A percentile compares a stretch with the other conserved stretches of the same genome.
These are phyloP conservation scores for Neurospora africana DNA, from an alignment of 495 filamentous ascomycete species.

Conservation along the genomic window DNA sequence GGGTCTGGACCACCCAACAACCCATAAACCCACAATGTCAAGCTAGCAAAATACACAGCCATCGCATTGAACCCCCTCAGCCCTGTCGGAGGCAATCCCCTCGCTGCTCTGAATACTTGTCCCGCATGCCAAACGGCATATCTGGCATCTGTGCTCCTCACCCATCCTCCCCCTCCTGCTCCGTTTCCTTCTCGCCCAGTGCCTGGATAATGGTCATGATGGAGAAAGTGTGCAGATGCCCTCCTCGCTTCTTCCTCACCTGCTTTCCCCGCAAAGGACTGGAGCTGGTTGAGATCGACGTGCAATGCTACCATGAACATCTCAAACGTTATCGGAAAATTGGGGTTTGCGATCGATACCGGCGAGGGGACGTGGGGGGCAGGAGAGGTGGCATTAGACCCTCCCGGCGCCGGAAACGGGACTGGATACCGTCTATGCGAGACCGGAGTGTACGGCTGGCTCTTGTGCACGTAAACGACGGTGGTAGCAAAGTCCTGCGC, in stretches of 20 bases:
- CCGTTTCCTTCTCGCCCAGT: neutral
- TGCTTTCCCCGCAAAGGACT: conserved; percentile 46
- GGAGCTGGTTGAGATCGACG: conserved; percentile 48
- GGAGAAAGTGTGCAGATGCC: conserved; percentile 29
- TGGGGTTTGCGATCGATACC: neutral
- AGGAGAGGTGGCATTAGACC: neutral
- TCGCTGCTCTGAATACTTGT: conserved; percentile 43
- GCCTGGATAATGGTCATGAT: neutral
- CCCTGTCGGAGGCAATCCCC: conserved; percentile 26
- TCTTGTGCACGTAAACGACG: neutral
- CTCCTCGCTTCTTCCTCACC: conserved; percentile 44
- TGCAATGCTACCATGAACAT: conserved; percentile 44
- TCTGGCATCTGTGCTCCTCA: conserved; percentile 34
- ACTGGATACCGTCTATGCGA: neutral
- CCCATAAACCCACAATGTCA: conserved; percentile 49
- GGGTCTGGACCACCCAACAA: conserved; percentile 1
- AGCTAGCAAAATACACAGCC: conserved; percentile 44
- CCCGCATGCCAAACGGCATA: conserved; percentile 50
- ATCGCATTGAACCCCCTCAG: conserved; percentile 45
- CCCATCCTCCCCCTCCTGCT: conserved; percentile 27
- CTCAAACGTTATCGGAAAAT: conserved; percentile 23
- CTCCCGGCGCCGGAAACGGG: conserved; percentile 17
- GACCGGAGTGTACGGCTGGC: neutral
- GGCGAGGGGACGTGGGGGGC: neutral
- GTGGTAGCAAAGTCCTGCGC: conserved; percentile 7